A percentile compares a stretch with the other conserved stretches of the same genome.
phyloP scores from a whole-genome alignment of 768 basidiomycete genomes.

The Lactarius tabidus region DNA sequence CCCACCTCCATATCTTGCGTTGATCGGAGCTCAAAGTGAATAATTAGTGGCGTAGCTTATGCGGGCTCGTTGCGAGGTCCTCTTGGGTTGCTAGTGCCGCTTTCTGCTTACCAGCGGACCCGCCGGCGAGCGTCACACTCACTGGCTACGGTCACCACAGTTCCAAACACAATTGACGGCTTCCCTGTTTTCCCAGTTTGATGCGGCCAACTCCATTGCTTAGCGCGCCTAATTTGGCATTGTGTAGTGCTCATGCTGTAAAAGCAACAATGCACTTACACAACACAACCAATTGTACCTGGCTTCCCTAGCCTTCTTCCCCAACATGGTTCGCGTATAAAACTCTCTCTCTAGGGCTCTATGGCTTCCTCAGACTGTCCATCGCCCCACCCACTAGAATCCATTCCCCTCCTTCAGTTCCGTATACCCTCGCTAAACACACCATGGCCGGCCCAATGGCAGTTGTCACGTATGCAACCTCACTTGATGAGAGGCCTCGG shows the following conservation, averaged over 20 bases:
- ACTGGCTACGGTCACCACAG: not conserved
- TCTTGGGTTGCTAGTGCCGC: not conserved
- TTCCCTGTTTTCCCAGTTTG: not conserved
- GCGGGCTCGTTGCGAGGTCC: not conserved
- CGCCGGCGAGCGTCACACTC: too few relatives aligned
- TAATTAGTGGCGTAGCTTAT: not conserved
- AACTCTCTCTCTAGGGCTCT: not conserved
- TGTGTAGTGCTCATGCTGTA: not conserved
- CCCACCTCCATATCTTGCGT: not conserved
- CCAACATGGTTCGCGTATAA: not conserved
- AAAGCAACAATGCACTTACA: not conserved
- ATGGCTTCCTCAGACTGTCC: not conserved
- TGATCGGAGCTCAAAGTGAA: not conserved
- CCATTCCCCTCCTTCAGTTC: not conserved
- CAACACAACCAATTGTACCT: not conserved
- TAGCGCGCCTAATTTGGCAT: not conserved
- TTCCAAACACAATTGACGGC: not conserved
- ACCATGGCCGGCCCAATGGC: slow-evolving; percentile 18
- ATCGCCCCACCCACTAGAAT: not conserved
- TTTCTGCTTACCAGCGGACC: not conserved
- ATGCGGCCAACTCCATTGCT: too few relatives aligned
- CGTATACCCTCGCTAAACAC: not conserved
- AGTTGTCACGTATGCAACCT: slow-evolving; percentile 2
- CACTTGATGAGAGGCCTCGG: slow-evolving; percentile 11
- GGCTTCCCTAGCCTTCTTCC: not conserved